A percentile compares a stretch with the other conserved stretches of the same genome.
Conservation (phyloP, 495 filamentous ascomycete genomes). For the Aeminium ludgeri region DNA sequence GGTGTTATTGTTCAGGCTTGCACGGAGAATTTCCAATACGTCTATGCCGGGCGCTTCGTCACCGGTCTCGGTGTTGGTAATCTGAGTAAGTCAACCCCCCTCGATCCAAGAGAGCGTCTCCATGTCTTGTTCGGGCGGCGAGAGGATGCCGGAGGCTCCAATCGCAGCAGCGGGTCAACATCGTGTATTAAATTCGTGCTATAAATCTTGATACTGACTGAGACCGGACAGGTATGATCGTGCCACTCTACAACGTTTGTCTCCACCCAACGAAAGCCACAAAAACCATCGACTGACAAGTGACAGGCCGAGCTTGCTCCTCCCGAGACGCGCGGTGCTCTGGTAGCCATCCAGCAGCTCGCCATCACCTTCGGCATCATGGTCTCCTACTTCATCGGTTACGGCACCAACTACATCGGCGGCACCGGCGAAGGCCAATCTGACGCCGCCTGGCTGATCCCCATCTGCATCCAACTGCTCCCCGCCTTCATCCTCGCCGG, state of each 20-base stretch:
- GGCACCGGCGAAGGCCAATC: slow-evolving; percentile 43
- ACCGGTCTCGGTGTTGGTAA: slow-evolving; percentile 27
- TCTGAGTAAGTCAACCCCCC: no score
- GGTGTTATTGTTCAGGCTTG: slow-evolving; percentile 55
- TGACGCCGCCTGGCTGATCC: slow-evolving; percentile 32
- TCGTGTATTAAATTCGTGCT: no score
- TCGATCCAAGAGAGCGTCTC: no score
- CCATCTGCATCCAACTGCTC: slow-evolving; percentile 21
- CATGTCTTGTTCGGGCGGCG: no score
- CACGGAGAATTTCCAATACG: slow-evolving; percentile 39
- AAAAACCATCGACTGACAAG: no score
- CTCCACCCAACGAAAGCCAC: slow-evolving; percentile 33
- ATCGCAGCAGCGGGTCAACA: no score
- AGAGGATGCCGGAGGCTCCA: no score
- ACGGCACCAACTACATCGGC: slow-evolving; percentile 60
- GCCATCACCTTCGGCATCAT: slow-evolving; percentile 71
- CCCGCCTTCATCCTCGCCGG: slow-evolving; percentile 23
- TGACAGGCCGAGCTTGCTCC: slow-evolving; percentile 54
- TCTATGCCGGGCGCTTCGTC: slow-evolving; percentile 58
- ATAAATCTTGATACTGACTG: no score
- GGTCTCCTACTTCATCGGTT: slow-evolving; percentile 60
- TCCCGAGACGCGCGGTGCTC: slow-evolving; percentile 45
- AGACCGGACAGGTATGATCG: not conserved
- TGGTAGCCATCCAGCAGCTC: slow-evolving; percentile 63
- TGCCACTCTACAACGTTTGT: not conserved